Percentiles rank a stretch among this genome's conserved stretches.
Conservation (phyloP, 306 rosid genomes). For the Fragaria ananassa region DNA sequence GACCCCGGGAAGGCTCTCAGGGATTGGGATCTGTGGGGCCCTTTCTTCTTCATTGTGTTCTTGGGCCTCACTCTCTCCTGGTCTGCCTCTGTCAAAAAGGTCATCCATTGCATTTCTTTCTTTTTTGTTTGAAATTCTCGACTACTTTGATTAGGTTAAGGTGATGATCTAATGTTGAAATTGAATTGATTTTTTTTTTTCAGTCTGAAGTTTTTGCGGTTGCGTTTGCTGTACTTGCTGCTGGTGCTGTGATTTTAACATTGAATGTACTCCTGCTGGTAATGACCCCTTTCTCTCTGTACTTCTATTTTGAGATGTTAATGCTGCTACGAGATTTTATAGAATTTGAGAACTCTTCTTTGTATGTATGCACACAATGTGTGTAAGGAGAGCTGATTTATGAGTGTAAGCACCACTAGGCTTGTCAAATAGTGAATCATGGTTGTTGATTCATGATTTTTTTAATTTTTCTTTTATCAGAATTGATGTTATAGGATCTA, state of each 20-base stretch:
- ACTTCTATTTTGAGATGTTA: too few species aligned
- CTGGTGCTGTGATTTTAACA: slow-evolving; percentile 88
- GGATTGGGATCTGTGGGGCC: slow-evolving; percentile 99
- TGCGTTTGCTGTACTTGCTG: slow-evolving; percentile 97
- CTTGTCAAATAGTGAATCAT: neutral
- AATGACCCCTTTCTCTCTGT: slow-evolving; percentile 32
- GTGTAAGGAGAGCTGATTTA: neutral
- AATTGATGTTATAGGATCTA: neutral
- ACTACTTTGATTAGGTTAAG: neutral
- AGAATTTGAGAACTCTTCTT: too few species aligned
- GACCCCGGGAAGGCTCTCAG: slow-evolving; percentile 95
- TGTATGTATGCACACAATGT: neutral
- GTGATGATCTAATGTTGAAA: neutral
- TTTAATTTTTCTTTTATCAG: neutral
- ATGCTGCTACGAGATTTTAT: too few species aligned
- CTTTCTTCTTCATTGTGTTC: slow-evolving; percentile 94
- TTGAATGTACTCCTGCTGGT: slow-evolving; percentile 98
- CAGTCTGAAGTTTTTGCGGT: slow-evolving; percentile 99
- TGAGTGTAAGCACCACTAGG: neutral
- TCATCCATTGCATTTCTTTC: slow-evolving; percentile 3
- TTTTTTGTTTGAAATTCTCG: neutral
- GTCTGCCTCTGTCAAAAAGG: slow-evolving; percentile 99
- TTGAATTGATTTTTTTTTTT: neutral
- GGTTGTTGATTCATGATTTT: neutral
- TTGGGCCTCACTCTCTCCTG: slow-evolving; percentile 87